Base-by-base conservation (phyloP, 768 basidiomycete species). In the Solioccasus polychromus region DNA sequence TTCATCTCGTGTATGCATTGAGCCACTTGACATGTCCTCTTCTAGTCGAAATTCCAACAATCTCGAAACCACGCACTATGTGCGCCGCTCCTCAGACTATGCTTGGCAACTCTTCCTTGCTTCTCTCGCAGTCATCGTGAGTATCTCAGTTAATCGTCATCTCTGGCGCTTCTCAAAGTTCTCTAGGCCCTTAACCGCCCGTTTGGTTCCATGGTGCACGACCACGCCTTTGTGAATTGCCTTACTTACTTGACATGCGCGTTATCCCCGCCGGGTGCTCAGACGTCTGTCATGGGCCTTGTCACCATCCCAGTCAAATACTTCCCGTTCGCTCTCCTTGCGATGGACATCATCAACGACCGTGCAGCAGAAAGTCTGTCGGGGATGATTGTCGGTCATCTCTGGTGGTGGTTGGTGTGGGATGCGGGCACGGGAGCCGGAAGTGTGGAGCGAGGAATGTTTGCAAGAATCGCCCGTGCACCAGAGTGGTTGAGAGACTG, bases 371-470 rank as follows among this genome's bases (percentile, higher is more conserved):
- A 71, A 22, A 69, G 76, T 20, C 60, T 89, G 38, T 82, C 83
- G 0, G 92, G 92, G 8, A 75, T 85, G 26, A 73, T 88, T 25
- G 77, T 83, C 3, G 91, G 91, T 0, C 89, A 93, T 60, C 61
- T 78, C 8, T 92, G 88, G 86, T 90, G 84, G 82, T 88, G 82
- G 82, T 59, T 69, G 20, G 73, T 88, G 8, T 82, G 82, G 74
- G 76, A 78, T 20, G 46, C 62, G 8, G 68, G 69, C 25, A 68
- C 63, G 15, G 59, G 71, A n/a, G 73, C 61, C 55, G 57, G 75
- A 22, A 73, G 64, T 28, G 39, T 53, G 30, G 62, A 65, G 17
- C 58, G 51, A 25, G 73, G 80, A 1, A 54, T 62, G 8, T 62
- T 79, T 47, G 64, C 65, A 15, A 31, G 45, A 18, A 73, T 61